Conservation (phyloP, 768 basidiomycete species). For the Hygrophorus russula region DNA sequence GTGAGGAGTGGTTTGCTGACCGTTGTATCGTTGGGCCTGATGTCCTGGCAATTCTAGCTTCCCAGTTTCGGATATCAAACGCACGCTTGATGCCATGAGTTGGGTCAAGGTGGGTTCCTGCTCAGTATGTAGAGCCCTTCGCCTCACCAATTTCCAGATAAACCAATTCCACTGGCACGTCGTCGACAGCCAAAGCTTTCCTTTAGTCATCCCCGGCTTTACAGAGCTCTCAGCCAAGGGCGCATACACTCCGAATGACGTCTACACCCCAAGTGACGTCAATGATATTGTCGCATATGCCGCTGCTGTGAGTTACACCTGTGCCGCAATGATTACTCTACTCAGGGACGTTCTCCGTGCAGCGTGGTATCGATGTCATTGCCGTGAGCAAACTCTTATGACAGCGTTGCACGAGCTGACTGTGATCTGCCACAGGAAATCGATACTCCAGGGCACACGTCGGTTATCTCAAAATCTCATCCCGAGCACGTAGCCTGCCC, state of each 20-base stretch:
- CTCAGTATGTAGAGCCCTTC: neutral
- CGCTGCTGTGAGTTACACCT: conserved; percentile 38
- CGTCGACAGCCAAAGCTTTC: conserved; percentile 75
- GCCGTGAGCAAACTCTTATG: conserved; percentile 24
- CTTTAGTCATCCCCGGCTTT: conserved; percentile 50
- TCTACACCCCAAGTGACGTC: conserved; percentile 49
- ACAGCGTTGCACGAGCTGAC: conserved; percentile 21
- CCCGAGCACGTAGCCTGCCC: conserved; percentile 70
- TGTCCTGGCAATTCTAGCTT: conserved; percentile 27
- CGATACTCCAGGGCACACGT: conserved; percentile 78
- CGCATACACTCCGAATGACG: conserved; percentile 47
- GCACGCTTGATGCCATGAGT: conserved; percentile 68
- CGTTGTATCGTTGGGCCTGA: neutral
- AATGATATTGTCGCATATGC: conserved; percentile 56
- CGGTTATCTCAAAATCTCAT: conserved; percentile 47
- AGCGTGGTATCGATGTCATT: conserved; percentile 31
- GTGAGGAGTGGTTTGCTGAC: conserved; percentile 32
- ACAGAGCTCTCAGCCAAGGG: conserved; percentile 50
- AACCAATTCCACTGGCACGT: conserved; percentile 83
- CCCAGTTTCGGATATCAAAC: conserved; percentile 50
- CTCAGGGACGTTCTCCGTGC: neutral
- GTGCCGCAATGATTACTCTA: conserved; percentile 2
- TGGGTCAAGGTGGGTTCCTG: conserved; percentile 48
- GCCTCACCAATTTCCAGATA: conserved; percentile 25
- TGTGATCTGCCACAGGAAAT: conserved; percentile 48